These are phyloP conservation scores for Panaeolus papilionaceus DNA, from an alignment of 768 basidiomycete species.

Conservation along the genomic window DNA sequence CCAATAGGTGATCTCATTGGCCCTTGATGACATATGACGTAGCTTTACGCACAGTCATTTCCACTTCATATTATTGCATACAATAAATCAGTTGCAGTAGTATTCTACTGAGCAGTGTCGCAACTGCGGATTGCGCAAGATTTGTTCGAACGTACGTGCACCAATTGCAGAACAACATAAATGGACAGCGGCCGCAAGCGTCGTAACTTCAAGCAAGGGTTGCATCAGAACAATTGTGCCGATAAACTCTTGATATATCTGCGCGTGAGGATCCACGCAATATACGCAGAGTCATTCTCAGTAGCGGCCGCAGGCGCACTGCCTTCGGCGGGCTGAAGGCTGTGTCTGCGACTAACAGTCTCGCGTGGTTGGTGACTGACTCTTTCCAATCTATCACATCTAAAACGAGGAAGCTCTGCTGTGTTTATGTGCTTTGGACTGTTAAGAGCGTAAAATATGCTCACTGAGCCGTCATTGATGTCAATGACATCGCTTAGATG, in stretches of 20 bases:
- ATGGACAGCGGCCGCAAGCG: background rate
- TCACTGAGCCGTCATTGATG: background rate
- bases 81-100: no score
- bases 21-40: no score
- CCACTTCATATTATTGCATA: no score
- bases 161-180: background rate
- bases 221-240: background rate
- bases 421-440: background rate
- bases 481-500: conserved; percentile 1
- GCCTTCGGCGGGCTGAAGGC: background rate
- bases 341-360: background rate
- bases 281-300: background rate
- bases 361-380: background rate
- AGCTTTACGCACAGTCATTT: no score
- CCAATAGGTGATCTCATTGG: background rate
- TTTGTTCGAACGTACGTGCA: background rate
- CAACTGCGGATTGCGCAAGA: background rate
- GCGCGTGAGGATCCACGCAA: background rate
- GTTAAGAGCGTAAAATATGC: background rate
- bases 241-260: background rate
- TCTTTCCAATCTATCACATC: background rate
- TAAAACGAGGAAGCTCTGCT: background rate
- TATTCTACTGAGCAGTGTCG: background rate
- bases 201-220: background rate
- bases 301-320: background rate